These are phyloP conservation scores for Edaphochlamys debaryana DNA, from an alignment of 139 green algal genomes.

Conservation along the genomic window DNA sequence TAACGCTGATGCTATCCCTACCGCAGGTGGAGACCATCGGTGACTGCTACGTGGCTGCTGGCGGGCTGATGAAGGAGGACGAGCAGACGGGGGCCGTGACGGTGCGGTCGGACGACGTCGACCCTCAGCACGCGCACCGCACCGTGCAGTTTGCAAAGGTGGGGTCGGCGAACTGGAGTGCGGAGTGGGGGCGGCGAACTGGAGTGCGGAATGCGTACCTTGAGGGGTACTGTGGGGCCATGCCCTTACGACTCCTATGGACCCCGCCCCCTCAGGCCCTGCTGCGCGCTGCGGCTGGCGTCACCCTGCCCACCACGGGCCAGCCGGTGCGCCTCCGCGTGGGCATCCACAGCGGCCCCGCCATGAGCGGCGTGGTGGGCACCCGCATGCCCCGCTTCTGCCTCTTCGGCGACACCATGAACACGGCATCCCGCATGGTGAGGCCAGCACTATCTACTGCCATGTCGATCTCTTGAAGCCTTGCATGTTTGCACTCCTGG, in stretches of 20 bases:
- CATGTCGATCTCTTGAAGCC: neutral
- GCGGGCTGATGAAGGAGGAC: constrained; percentile 36
- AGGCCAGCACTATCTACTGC: neutral
- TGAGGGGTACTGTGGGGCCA: neutral
- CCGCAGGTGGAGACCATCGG: constrained; percentile 52
- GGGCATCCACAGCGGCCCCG: constrained; percentile 17
- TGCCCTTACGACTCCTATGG: neutral
- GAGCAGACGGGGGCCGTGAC: constrained; percentile 37
- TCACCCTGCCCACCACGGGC: neutral
- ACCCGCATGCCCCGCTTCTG: neutral
- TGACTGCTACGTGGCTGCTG: constrained; percentile 64
- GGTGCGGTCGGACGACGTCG: neutral
- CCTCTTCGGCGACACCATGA: constrained; percentile 37
- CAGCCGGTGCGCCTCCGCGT: constrained; percentile 9
- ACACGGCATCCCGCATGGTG: constrained; percentile 10
- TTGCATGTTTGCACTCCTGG: neutral
- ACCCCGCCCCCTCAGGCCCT: neutral
- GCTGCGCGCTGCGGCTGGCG: neutral
- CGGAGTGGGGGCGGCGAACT: neutral
- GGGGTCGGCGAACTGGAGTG: neutral
- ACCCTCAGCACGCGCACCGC: neutral
- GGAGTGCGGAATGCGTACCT: neutral
- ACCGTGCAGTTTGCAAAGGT: neutral
- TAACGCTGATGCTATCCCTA: too few species aligned
- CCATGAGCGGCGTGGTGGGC: neutral